A percentile compares a stretch with the other conserved stretches of the same genome.
These are phyloP conservation scores for Verbena officinalis DNA, from an alignment of 257 asterid species.

Conservation along the genomic window DNA sequence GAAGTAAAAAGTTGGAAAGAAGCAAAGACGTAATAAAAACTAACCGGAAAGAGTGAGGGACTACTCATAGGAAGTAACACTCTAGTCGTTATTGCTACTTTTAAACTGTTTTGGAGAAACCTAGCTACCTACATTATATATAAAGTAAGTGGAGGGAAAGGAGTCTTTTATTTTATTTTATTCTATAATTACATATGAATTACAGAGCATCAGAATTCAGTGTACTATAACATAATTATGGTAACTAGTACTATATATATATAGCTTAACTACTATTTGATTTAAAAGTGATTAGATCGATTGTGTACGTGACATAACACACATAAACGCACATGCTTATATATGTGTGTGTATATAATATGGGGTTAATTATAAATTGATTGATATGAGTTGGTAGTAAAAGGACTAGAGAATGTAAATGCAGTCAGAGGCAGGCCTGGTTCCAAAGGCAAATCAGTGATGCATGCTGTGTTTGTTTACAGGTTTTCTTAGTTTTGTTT, in stretches of 20 bases:
- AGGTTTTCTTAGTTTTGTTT: not conserved
- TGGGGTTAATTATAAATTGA: not conserved
- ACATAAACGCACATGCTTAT: not conserved
- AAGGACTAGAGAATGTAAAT: constrained; percentile 24
- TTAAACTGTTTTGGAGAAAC: constrained; percentile 4
- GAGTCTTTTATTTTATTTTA: not conserved
- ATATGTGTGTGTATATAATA: not conserved
- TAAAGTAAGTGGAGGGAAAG: constrained; percentile 26
- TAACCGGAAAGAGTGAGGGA: constrained; percentile 7
- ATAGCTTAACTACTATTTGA: too few species aligned
- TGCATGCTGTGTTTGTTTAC: constrained; percentile 33
- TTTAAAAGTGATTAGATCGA: not conserved
- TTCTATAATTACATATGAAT: not conserved
- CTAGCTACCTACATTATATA: too few species aligned
- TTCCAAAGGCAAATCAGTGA: constrained; percentile 16
- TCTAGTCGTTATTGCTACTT: constrained; percentile 1
- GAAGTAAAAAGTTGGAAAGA: constrained; percentile 16
- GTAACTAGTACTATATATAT: too few species aligned
- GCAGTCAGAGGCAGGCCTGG: constrained; percentile 24
- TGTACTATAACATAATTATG: not conserved
- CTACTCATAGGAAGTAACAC: not conserved
- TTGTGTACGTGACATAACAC: not conserved
- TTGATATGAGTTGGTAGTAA: not conserved
- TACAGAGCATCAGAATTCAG: not conserved
- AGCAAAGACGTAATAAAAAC: constrained; percentile 3